phyloP scores from a whole-genome alignment of 371 early-diverging fungal species.

The Lichtheimia corymbifera region DNA sequence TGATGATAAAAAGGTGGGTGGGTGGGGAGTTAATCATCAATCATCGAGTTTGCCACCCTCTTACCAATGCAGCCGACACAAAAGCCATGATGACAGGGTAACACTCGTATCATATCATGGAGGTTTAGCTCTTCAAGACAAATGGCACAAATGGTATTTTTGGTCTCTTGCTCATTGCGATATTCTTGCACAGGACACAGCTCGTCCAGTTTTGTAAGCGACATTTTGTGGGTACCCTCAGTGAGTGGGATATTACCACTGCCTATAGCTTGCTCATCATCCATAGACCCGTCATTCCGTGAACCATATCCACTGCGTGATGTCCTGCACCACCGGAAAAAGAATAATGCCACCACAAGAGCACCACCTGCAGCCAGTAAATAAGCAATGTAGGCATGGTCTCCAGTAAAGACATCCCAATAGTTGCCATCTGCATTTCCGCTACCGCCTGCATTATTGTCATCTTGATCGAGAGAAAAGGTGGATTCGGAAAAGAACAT shows the following conservation, averaged over 20 bases:
- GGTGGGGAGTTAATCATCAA: background rate
- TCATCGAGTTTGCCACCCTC: background rate
- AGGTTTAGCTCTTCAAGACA: conserved; percentile 43
- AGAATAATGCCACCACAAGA: conserved; percentile 15
- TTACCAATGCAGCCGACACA: conserved; percentile 50
- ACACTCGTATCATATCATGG: conserved; percentile 28
- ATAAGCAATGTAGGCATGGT: conserved; percentile 39
- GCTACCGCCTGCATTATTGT: background rate
- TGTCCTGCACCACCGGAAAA: conserved; percentile 43
- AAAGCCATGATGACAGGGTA: conserved; percentile 46
- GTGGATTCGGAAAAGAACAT: conserved; percentile 9
- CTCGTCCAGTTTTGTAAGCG: conserved; percentile 14
- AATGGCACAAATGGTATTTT: conserved; percentile 37
- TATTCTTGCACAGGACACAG: conserved; percentile 10
- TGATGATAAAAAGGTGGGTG: background rate
- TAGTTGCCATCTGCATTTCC: background rate
- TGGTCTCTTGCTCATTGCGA: conserved; percentile 14
- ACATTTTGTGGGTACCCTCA: conserved; percentile 6
- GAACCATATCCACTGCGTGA: background rate
- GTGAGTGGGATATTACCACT: too few relatives aligned
- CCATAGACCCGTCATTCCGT: too few relatives aligned
- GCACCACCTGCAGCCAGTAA: conserved; percentile 37
- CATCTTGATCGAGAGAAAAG: background rate
- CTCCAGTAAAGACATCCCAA: conserved; percentile 14
- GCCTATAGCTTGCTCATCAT: too few relatives aligned